Conservation (phyloP, 768 basidiomycete genomes). For the Trametes meyenii region DNA sequence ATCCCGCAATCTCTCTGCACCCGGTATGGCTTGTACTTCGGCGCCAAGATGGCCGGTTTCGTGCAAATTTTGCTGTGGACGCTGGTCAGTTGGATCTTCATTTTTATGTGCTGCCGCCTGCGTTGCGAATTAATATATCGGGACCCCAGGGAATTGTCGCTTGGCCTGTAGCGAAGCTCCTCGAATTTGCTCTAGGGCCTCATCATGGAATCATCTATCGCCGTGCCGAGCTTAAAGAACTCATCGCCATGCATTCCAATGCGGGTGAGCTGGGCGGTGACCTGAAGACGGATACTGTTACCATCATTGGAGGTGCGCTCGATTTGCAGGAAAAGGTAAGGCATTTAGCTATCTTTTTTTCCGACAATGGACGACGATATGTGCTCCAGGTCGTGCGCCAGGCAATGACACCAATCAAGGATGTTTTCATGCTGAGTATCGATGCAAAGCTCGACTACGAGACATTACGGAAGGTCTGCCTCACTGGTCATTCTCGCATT, state of each 20-base stretch:
- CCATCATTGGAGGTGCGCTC: conserved; percentile 87
- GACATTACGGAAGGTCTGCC: conserved; percentile 73
- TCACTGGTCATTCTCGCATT: conserved; percentile 83
- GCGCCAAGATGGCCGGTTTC: conserved; percentile 81
- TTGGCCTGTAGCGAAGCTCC: conserved; percentile 85
- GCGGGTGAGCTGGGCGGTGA: conserved; percentile 80
- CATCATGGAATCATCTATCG: conserved; percentile 94
- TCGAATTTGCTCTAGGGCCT: conserved; percentile 75
- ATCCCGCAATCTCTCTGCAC: conserved; percentile 94
- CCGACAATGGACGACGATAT: neutral
- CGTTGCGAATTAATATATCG: neutral
- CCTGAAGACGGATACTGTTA: conserved; percentile 82
- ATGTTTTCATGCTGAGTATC: conserved; percentile 88
- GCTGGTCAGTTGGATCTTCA: conserved; percentile 45
- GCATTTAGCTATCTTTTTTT: conserved; percentile 23
- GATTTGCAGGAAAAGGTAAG: conserved; percentile 81
- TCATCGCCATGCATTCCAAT: conserved; percentile 86
- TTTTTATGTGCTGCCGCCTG: neutral
- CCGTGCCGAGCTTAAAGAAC: conserved; percentile 79
- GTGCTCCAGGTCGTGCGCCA: conserved; percentile 23
- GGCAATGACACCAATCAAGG: conserved; percentile 81
- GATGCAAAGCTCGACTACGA: conserved; percentile 82
- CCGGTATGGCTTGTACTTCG: conserved; percentile 85
- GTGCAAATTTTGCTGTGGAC: conserved; percentile 69
- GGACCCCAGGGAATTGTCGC: conserved; percentile 64